These are phyloP conservation scores for Sophora flavescens DNA, from an alignment of 306 rosid genomes.

Conservation along the genomic window DNA sequence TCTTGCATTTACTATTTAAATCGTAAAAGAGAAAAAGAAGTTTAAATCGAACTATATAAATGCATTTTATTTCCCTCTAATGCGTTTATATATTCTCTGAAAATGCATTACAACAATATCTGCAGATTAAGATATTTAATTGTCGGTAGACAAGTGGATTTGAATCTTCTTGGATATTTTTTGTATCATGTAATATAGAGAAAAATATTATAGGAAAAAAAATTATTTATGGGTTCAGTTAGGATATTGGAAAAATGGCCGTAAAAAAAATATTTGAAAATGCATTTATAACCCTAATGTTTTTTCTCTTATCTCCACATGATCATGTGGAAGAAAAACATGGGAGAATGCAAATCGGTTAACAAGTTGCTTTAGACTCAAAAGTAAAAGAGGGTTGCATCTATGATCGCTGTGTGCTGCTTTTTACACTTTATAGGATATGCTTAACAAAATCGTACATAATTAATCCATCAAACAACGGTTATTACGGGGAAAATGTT, in stretches of 20 bases:
- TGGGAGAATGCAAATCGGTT: background rate
- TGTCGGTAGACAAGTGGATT: too few species aligned
- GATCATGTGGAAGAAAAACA: too few species aligned
- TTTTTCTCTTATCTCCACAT: too few species aligned
- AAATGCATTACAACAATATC: background rate
- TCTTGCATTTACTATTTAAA: background rate
- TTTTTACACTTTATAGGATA: conserved; percentile 4
- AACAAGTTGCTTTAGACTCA: conserved; percentile 29
- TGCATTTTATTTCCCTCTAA: background rate
- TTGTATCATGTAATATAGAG: too few species aligned
- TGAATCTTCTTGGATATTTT: too few species aligned
- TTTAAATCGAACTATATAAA: background rate
- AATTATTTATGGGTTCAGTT: too few species aligned
- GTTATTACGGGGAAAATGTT: conserved; percentile 1
- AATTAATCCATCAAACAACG: conserved; percentile 29
- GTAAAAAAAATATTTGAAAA: too few species aligned
- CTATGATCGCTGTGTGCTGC: conserved; percentile 1
- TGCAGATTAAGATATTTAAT: background rate
- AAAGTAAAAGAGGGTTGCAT: conserved; percentile 5
- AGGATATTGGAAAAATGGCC: too few species aligned
- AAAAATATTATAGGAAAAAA: too few species aligned
- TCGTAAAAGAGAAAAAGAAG: background rate
- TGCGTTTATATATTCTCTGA: background rate
- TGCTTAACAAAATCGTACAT: background rate
- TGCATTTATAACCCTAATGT: too few species aligned